phyloP scores from a whole-genome alignment of 306 rosid genomes.

The Begonia loranthoides region DNA sequence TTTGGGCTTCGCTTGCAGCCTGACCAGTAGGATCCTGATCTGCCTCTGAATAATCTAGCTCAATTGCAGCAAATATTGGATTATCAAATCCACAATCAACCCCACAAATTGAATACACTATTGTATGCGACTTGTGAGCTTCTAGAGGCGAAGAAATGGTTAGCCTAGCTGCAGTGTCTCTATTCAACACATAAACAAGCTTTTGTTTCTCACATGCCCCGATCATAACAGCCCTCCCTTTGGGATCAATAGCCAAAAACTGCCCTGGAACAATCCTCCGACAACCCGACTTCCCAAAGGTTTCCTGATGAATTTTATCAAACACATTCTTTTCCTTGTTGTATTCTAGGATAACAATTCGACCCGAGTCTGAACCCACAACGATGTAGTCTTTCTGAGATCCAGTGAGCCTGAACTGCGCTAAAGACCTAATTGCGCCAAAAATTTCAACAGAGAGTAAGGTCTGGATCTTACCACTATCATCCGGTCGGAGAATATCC shows the following conservation, averaged over 20 bases:
- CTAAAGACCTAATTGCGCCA: constrained; percentile 72
- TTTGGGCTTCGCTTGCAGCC: constrained; percentile 78
- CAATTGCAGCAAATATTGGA: constrained; percentile 85
- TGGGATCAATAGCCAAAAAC: constrained; percentile 78
- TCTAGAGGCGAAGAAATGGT: constrained; percentile 88
- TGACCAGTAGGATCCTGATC: constrained; percentile 76
- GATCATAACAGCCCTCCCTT: constrained; percentile 91
- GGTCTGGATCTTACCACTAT: constrained; percentile 83
- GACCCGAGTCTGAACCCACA: constrained; percentile 85
- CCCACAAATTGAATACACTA: constrained; percentile 81
- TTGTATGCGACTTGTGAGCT: constrained; percentile 74
- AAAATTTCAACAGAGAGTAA: constrained; percentile 86
- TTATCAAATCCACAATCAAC: constrained; percentile 96
- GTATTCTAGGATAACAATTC: constrained; percentile 80
- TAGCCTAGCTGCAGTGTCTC: constrained; percentile 87
- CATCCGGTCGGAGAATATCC: constrained; percentile 93
- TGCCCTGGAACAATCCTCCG: constrained; percentile 89
- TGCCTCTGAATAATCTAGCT: constrained; percentile 79
- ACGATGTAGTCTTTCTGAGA: constrained; percentile 80
- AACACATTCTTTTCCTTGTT: constrained; percentile 78
- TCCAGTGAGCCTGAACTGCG: constrained; percentile 82
- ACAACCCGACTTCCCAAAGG: constrained; percentile 88
- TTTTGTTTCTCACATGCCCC: constrained; percentile 97
- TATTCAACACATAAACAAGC: constrained; percentile 81
- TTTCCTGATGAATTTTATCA: constrained; percentile 83